Evolutionary conservation across 352 stramenopile genomes (phyloP).

Genomic region (Globisporangium acanthophoron): DNA sequence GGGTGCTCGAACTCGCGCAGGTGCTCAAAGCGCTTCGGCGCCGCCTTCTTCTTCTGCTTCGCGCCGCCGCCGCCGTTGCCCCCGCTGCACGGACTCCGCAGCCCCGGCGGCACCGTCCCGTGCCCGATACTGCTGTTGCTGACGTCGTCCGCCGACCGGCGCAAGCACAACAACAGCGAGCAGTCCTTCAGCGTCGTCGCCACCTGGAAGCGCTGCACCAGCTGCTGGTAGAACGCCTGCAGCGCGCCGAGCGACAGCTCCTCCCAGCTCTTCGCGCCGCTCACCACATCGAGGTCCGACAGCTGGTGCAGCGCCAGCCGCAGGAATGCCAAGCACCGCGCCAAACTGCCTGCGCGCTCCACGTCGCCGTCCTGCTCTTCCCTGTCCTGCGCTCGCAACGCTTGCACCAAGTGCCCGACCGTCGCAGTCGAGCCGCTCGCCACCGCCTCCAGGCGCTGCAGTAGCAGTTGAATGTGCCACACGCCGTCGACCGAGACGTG

Average conservation of each 20-base stretch:
- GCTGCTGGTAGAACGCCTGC: constrained; percentile 43
- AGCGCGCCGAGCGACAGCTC: constrained; percentile 36
- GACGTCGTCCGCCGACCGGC: constrained; percentile 32
- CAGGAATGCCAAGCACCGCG: constrained; percentile 45
- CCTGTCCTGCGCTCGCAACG: constrained; percentile 2
- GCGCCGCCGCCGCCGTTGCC: constrained; percentile 3
- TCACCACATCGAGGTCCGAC: constrained; percentile 22
- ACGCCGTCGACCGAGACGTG: constrained; percentile 76
- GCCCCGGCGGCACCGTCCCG: background rate
- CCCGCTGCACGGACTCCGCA: constrained; percentile 9
- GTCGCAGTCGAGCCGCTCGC: constrained; percentile 5
- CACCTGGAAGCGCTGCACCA: constrained; percentile 74
- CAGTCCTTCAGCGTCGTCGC: constrained; percentile 85
- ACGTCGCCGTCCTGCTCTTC: constrained; percentile 20
- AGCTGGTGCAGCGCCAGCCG: constrained; percentile 37
- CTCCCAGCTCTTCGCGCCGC: constrained; percentile 29
- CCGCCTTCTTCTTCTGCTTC: background rate
- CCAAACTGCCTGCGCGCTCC: constrained; percentile 34
- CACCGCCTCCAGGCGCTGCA: constrained; percentile 28
- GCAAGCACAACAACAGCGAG: constrained; percentile 69
- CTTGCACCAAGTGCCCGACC: constrained; percentile 24
- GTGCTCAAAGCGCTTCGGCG: constrained; percentile 45
- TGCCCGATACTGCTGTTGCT: constrained; percentile 7
- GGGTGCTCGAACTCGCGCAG: constrained; percentile 64
- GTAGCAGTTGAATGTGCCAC: constrained; percentile 55